phyloP scores from a whole-genome alignment of 306 rosid genomes.

The Aeschynomene evenia region DNA sequence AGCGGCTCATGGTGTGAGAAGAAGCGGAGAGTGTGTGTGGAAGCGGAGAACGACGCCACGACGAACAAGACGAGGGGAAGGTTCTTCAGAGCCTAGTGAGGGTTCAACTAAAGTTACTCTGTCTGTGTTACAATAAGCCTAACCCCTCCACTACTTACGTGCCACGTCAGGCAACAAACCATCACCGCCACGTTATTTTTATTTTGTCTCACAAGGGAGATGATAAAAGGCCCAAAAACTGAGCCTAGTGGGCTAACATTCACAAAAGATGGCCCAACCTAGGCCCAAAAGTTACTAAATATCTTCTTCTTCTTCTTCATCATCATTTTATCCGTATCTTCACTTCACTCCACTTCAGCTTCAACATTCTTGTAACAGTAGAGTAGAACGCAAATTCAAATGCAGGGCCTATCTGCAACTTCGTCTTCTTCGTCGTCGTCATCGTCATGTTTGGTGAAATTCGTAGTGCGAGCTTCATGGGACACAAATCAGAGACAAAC shows the following conservation, averaged over 20 bases:
- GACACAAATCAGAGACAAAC: constrained; percentile 69
- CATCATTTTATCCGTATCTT: background rate
- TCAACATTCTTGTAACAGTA: too few relatives aligned
- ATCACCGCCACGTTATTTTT: too few relatives aligned
- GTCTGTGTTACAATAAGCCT: background rate
- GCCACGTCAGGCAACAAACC: too few relatives aligned
- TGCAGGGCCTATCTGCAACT: constrained; percentile 19
- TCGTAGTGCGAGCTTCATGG: constrained; percentile 56
- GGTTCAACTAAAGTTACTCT: background rate
- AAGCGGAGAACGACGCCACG: background rate
- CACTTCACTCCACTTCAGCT: background rate
- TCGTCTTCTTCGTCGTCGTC: background rate
- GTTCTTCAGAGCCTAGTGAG: background rate
- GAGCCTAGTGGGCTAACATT: background rate
- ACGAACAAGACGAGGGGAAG: background rate
- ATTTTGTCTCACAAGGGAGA: too few relatives aligned
- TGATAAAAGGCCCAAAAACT: too few relatives aligned
- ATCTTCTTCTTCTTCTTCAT: background rate
- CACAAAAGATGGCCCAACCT: background rate
- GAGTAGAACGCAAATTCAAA: too few relatives aligned
- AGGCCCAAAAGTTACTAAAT: background rate
- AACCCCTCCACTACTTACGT: background rate
- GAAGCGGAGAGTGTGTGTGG: background rate
- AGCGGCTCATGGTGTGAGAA: constrained; percentile 69
- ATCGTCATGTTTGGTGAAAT: constrained; percentile 16